phyloP scores from a whole-genome alignment of 176 grass and related monocot species.

The Eleusine coracana region DNA sequence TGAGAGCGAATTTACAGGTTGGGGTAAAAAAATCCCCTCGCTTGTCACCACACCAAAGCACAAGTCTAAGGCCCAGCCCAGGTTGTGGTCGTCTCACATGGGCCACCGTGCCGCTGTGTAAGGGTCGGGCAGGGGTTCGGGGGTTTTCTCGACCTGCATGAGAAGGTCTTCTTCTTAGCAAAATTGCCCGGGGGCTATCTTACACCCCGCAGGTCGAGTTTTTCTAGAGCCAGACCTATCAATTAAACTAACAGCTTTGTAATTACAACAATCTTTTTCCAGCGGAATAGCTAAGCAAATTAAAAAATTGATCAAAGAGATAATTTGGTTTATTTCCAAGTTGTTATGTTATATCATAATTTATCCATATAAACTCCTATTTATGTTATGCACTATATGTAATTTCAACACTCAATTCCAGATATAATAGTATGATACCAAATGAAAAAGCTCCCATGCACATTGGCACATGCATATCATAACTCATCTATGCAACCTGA shows the following conservation, averaged over 20 bases:
- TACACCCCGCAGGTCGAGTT: no score
- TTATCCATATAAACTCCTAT: background rate
- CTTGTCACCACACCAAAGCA: no score
- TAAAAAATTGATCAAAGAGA: no score
- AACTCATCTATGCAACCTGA: background rate
- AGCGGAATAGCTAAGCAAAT: background rate
- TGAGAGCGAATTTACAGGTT: no score
- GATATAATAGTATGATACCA: background rate
- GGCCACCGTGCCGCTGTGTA: no score
- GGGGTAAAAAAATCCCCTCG: no score
- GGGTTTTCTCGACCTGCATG: no score
- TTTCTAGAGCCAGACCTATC: background rate
- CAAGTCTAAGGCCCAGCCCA: no score
- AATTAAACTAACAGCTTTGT: background rate
- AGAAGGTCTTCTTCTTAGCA: no score
- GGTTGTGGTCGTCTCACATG: no score
- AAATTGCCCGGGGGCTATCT: no score
- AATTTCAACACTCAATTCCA: background rate
- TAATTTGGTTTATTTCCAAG: background rate
- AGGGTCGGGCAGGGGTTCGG: no score
- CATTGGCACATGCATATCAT: background rate
- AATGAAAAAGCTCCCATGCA: background rate
- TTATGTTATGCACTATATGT: background rate
- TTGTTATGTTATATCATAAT: background rate
- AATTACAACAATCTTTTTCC: background rate